phyloP scores from a whole-genome alignment of 2,329 filamentous ascomycete species.

The Plenodomus biglobosus region DNA sequence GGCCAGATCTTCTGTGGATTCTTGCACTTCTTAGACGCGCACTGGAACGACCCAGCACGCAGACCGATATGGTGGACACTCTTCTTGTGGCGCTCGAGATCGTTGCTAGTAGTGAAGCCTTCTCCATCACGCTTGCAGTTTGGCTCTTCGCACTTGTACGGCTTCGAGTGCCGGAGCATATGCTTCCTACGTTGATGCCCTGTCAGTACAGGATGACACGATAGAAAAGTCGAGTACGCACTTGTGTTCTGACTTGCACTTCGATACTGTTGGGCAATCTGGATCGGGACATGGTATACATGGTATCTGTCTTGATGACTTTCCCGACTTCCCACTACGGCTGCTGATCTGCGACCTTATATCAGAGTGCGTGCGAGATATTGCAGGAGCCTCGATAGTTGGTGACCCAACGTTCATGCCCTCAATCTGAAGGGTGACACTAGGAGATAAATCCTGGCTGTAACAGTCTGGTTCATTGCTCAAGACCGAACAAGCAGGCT shows the following conservation, averaged over 20 bases:
- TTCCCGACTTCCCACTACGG: conserved; percentile 21
- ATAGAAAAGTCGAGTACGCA: conserved; percentile 19
- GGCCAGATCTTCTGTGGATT: conserved; percentile 72
- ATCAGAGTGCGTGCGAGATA: conserved; percentile 21
- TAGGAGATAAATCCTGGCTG: conserved; percentile 24
- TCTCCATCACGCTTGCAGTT: conserved; percentile 58
- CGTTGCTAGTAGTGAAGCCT: conserved; percentile 79
- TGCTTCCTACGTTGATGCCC: conserved; percentile 66
- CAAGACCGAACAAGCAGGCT: conserved; percentile 27
- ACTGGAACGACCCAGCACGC: conserved; percentile 55
- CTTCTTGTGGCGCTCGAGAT: conserved; percentile 75
- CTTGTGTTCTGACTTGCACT: conserved; percentile 44
- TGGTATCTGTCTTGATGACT: conserved; percentile 2
- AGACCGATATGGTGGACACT: conserved; percentile 64
- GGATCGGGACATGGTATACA: conserved; percentile 16
- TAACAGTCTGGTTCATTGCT: conserved; percentile 30
- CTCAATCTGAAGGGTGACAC: conserved; percentile 15
- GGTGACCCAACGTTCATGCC: conserved; percentile 20
- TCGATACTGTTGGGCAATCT: conserved; percentile 27
- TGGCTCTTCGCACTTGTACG: conserved; percentile 61
- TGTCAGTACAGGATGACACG: conserved; percentile 5
- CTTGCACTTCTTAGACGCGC: conserved; percentile 59
- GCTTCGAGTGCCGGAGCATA: conserved; percentile 67
- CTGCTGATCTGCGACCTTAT: conserved; percentile 29
- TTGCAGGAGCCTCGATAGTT: conserved; percentile 17